These are phyloP conservation scores for Argentina anserina DNA, from an alignment of 306 rosid species.

Conservation along the genomic window DNA sequence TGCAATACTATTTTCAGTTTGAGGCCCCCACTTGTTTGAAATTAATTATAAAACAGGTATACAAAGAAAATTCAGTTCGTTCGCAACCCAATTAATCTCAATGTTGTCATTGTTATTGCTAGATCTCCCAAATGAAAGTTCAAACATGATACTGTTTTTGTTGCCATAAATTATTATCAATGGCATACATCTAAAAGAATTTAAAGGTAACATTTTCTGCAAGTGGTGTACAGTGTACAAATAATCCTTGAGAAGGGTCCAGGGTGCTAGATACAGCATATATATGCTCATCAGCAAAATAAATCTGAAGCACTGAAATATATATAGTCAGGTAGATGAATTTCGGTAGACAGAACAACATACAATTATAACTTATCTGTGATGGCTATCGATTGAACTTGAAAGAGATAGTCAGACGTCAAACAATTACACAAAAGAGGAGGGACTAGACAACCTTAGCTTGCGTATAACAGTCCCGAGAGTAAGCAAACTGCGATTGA, in stretches of 20 bases:
- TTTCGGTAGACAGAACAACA: neutral
- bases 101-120: neutral
- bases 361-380: neutral
- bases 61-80: neutral
- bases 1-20: neutral
- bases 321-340: neutral
- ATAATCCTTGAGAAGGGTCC: neutral
- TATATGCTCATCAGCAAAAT: neutral
- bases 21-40: neutral
- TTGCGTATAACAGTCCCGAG: constrained; percentile 94
- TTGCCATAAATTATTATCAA: neutral
- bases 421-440: constrained; percentile 16
- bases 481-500: constrained; percentile 95
- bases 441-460: constrained; percentile 62
- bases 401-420: neutral
- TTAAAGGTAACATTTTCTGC: neutral
- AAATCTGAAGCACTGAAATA: neutral
- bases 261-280: neutral
- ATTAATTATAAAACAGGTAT: neutral
- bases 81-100: neutral
- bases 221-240: neutral
- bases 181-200: neutral
- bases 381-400: neutral
- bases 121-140: neutral
- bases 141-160: neutral